Percentiles rank a stretch among this genome's conserved stretches.
These are phyloP conservation scores for Grigorovia transvaalensis DNA, from an alignment of 805 yeast genomes.

Conservation along the genomic window DNA sequence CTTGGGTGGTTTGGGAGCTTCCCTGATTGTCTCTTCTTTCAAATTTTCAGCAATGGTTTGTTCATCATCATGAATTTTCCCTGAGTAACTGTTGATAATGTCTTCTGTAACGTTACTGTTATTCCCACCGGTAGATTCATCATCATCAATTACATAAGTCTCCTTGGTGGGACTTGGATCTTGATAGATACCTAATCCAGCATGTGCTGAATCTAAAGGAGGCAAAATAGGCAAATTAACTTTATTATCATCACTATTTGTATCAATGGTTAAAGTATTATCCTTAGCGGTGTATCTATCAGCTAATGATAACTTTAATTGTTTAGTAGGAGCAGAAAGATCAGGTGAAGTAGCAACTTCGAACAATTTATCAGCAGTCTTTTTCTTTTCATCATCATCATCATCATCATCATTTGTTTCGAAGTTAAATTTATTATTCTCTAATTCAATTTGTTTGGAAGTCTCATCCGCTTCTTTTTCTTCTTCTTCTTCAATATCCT, in stretches of 20 bases:
- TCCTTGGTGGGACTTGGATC: constrained; percentile 3
- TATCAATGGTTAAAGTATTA: constrained; percentile 2
- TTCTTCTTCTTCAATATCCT: constrained; percentile 9
- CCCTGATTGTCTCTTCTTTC: constrained; percentile 2
- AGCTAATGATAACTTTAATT: constrained; percentile 31
- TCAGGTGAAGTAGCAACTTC: constrained; percentile 11
- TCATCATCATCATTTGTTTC: constrained; percentile 18
- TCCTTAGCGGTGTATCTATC: constrained; percentile 26
- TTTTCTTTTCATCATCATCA: constrained; percentile 8
- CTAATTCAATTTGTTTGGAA: constrained; percentile 5
- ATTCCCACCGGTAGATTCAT: neutral
- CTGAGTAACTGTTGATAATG: neutral
- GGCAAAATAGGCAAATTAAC: constrained; percentile 24
- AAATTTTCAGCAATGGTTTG: constrained; percentile 2
- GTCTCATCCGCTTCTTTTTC: constrained; percentile 4
- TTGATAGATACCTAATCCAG: constrained; percentile 24
- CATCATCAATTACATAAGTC: neutral
- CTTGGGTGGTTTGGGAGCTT: constrained; percentile 3
- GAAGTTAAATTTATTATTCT: constrained; percentile 16
- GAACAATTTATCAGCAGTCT: constrained; percentile 18
- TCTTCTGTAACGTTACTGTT: neutral
- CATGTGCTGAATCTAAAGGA: constrained; percentile 16
- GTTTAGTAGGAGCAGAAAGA: constrained; percentile 6
- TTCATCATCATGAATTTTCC: neutral
- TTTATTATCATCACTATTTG: neutral